Conservation (phyloP, 2,329 filamentous ascomycete species). For the Intubia oerlemansii region DNA sequence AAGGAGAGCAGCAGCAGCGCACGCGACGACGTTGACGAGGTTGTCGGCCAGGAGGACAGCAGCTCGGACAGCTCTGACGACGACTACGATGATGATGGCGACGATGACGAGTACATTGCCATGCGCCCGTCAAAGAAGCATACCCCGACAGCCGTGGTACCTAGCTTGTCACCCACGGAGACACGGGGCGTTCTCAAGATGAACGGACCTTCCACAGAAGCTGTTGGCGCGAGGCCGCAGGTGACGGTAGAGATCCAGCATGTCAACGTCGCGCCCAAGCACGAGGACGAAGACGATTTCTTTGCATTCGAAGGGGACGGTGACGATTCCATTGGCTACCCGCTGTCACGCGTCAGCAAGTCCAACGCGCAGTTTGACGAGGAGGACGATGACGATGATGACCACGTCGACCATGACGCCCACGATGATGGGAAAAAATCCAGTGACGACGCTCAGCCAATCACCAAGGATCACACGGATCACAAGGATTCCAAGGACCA, state of each 20-base stretch:
- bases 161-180: background rate
- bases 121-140: constrained; percentile 4
- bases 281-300: constrained; percentile 7
- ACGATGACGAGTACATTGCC: constrained; percentile 7
- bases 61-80: too few species aligned
- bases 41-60: background rate
- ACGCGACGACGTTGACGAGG: too few species aligned
- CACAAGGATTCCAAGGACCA: too few species aligned
- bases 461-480: too few species aligned
- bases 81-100: constrained; percentile 1
- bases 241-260: background rate
- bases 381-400: background rate
- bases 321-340: constrained; percentile 12
- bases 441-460: too few species aligned
- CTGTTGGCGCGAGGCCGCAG: too few species aligned
- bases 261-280: background rate
- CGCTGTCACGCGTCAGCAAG: constrained; percentile 5
- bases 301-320: constrained; percentile 9
- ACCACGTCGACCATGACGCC: background rate
- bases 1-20: background rate
- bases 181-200: background rate
- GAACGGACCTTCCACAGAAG: too few species aligned
- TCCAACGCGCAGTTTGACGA: constrained; percentile 4
- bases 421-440: background rate
- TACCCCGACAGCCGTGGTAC: background rate